Conservation (phyloP, 2,329 filamentous ascomycete genomes). For the Paecilomyces formosus region DNA sequence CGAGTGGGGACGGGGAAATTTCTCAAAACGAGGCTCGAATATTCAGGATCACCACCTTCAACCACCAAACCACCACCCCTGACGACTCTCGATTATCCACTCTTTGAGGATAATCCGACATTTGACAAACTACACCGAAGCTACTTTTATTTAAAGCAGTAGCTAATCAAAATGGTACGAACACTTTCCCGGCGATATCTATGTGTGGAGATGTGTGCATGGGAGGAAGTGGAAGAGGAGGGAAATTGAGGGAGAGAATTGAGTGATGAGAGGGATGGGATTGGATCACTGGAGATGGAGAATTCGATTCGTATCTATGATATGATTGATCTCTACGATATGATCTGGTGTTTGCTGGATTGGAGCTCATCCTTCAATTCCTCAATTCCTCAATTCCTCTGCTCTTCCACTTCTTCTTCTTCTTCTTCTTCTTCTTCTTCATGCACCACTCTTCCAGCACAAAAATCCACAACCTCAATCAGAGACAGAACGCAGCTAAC, state of each 20-base stretch:
- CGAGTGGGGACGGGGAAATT: conserved; percentile 18
- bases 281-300: too few relatives aligned
- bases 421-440: too few relatives aligned
- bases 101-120: conserved; percentile 51
- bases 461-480: conserved; percentile 2
- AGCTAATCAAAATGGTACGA: conserved; percentile 39
- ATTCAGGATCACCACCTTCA: conserved; percentile 13
- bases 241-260: neutral
- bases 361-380: too few relatives aligned
- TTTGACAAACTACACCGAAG: conserved; percentile 22
- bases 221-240: neutral
- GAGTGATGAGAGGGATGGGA: too few relatives aligned
- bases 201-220: too few relatives aligned
- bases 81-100: conserved; percentile 13
- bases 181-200: neutral
- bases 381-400: too few relatives aligned
- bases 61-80: conserved; percentile 3
- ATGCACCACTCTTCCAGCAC: neutral
- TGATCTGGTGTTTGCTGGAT: too few relatives aligned
- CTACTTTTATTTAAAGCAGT: conserved; percentile 12
- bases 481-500: conserved; percentile 13
- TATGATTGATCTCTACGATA: too few relatives aligned
- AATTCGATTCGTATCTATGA: too few relatives aligned
- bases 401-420: too few relatives aligned
- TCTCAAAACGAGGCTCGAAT: conserved; percentile 10